Base-by-base conservation (phyloP, 2,329 filamentous ascomycete species). In the Beauveria brongniartii region DNA sequence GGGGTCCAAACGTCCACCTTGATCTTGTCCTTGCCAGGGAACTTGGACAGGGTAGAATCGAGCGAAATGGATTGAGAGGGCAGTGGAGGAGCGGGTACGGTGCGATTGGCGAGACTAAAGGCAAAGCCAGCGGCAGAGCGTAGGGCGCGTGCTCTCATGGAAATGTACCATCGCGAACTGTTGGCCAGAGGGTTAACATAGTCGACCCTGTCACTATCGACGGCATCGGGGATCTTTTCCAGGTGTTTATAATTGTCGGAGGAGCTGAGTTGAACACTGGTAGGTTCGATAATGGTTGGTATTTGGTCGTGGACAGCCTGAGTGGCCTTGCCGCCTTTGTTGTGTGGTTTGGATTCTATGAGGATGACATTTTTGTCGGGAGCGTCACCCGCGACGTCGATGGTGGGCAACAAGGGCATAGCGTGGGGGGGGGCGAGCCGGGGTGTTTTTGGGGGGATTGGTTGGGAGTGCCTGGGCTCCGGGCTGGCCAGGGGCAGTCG, bases 1-100 rank as follows among this genome's bases (percentile, higher is more conserved):
- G 75, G 72, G 24, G 71, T 71, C 75, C 76, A 75, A 47, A 83
- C 77, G 69, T 82, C 80, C 28, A 80, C 74, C 64, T 74, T 74
- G 67, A 79, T 76, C 66, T 74, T 76, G 30, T 70, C 68, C 34
- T 67, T 69, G 34, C 73, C 75, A 54, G 69, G 70, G 57, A 65
- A 69, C 43, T 68, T 64, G 5, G 75, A 74, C 8, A 78, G 65
- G 10, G 75, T 78, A 12, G 77, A 74, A 65, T 79, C 75, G 4
- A 79, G 69, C 67, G 71, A 78, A 22, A 79, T 67, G 20, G 73
- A 73, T 56, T 70, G 67, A 34, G 74, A 72, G 12, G 73, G 74
- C 43, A 70, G 68, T 3, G 74, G 75, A 2, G 75, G 73, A 12
- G 72, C 70, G 26, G 76, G 76, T 28, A 74, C 71, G 48, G 72